Evolutionary conservation across 164 flowering plant genomes (phyloP).

Genomic region (Dillenia turbinata): DNA sequence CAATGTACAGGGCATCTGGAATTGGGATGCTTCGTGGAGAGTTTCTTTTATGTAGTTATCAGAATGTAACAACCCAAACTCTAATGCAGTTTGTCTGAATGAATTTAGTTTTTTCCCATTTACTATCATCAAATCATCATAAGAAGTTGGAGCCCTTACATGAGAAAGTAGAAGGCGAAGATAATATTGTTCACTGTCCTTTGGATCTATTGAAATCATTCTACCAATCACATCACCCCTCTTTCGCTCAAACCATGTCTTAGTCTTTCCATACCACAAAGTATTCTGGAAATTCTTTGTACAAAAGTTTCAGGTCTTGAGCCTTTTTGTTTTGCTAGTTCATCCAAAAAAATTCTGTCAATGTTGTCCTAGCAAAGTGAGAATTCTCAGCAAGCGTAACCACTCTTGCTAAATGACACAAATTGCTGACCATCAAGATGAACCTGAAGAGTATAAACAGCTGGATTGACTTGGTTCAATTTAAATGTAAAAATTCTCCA

Average conservation of each 20-base stretch:
- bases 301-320: too few relatives aligned
- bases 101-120: neutral
- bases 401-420: neutral
- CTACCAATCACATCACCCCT: neutral
- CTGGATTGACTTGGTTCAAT: neutral
- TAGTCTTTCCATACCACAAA: too few relatives aligned
- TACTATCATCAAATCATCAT: neutral
- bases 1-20: neutral
- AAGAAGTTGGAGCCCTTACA: slow-evolving; percentile 1
- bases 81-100: neutral
- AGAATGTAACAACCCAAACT: neutral
- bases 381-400: neutral
- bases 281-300: too few relatives aligned
- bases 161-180: slow-evolving; percentile 4
- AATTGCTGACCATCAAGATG: neutral
- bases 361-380: slow-evolving; percentile 1
- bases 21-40: slow-evolving; percentile 1
- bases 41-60: neutral
- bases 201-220: neutral
- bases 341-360: slow-evolving; percentile 3
- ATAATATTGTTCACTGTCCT: slow-evolving; percentile 3
- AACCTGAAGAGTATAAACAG: neutral
- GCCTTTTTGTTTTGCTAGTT: neutral
- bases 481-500: slow-evolving; percentile 8
- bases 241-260: too few relatives aligned